These are phyloP conservation scores for Apiospora aurea DNA, from an alignment of 2,329 filamentous ascomycete species.

Conservation along the genomic window DNA sequence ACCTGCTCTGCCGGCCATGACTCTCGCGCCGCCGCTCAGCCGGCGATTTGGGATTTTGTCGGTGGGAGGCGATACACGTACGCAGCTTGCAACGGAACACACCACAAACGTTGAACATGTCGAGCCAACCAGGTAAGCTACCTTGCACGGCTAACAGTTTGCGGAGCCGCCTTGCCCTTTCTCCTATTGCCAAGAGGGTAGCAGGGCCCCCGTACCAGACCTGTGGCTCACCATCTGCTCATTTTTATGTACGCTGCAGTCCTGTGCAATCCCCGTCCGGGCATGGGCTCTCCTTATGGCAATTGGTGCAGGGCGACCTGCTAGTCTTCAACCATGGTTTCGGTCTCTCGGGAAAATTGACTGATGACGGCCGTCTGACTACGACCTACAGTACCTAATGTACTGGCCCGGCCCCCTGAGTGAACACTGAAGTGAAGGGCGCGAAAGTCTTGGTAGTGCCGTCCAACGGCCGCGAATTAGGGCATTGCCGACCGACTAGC, in stretches of 20 bases:
- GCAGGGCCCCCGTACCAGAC: neutral
- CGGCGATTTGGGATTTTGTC: neutral
- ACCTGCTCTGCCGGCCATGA: conserved; percentile 10
- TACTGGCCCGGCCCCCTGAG: neutral
- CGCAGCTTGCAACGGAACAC: neutral
- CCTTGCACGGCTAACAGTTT: conserved; percentile 13
- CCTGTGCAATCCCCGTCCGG: conserved; percentile 3
- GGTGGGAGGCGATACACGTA: neutral
- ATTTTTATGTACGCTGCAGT: neutral
- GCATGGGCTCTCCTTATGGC: conserved; percentile 9
- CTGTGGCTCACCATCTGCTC: conserved; percentile 7
- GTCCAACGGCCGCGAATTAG: conserved; percentile 3
- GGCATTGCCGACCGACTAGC: conserved; percentile 14
- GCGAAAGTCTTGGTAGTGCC: conserved; percentile 4
- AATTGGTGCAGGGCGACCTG: neutral
- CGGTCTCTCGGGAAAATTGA: neutral
- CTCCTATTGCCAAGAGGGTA: neutral
- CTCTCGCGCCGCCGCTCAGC: neutral
- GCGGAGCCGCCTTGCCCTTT: conserved; percentile 14
- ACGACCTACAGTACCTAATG: neutral
- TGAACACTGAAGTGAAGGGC: neutral
- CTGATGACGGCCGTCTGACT: conserved; percentile 1
- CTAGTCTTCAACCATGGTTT: neutral
- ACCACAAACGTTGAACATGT: conserved; percentile 8
- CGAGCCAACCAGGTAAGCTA: neutral